These are phyloP conservation scores for Bisporella sp. DNA, from an alignment of 2,329 filamentous ascomycete species.

Conservation along the genomic window DNA sequence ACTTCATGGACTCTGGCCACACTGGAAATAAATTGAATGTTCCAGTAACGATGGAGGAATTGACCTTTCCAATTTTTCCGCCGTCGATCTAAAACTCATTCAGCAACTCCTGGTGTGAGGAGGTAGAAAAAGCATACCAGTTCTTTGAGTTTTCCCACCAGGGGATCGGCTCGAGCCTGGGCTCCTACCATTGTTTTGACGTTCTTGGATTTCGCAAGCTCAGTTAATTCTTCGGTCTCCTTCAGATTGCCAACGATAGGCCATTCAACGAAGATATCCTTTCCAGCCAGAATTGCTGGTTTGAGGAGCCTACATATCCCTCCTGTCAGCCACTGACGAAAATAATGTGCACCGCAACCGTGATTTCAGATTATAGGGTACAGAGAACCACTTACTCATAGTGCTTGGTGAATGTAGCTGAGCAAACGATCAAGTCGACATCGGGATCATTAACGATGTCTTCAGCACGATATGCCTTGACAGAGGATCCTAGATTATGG, in stretches of 20 bases:
- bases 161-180: constrained; percentile 36
- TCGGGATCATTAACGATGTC: constrained; percentile 38
- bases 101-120: too few species aligned
- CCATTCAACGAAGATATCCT: constrained; percentile 45
- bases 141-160: constrained; percentile 34
- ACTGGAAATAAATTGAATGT: constrained; percentile 3
- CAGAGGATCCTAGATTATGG: too few species aligned
- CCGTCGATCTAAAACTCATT: constrained; percentile 10
- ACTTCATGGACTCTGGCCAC: too few species aligned
- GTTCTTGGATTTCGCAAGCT: constrained; percentile 32
- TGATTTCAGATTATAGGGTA: too few species aligned
- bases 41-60: constrained; percentile 3
- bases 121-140: constrained; percentile 23
- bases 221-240: constrained; percentile 36
- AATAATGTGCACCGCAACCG: too few species aligned
- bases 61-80: constrained; percentile 37
- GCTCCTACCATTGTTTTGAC: constrained; percentile 39
- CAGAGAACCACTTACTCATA: constrained; percentile 15
- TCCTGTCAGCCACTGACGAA: too few species aligned
- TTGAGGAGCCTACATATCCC: constrained; percentile 25
- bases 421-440: constrained; percentile 40
- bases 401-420: constrained; percentile 36
- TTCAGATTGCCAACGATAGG: constrained; percentile 34
- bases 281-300: constrained; percentile 36
- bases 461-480: background rate